These are phyloP conservation scores for Limnanthes douglasii DNA, from an alignment of 345 rosid genomes.

Conservation along the genomic window DNA sequence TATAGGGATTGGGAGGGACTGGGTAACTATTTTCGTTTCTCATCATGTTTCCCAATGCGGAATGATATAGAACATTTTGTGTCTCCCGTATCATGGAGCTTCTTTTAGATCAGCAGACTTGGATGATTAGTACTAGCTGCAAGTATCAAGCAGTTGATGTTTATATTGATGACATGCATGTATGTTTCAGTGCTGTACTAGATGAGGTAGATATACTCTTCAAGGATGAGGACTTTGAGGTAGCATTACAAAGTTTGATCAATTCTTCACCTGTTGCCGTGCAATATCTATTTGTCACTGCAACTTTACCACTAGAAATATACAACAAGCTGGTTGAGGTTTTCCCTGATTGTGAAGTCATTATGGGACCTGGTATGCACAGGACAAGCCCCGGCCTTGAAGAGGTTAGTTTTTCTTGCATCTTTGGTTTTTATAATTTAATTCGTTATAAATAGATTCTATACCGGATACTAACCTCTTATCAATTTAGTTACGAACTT, in stretches of 20 bases:
- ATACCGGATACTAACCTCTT: too few species aligned
- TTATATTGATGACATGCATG: conserved; percentile 2
- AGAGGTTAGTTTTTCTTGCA: conserved; percentile 42
- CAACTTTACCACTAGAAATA: conserved; percentile 73
- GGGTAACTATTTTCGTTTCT: too few species aligned
- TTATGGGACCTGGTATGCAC: conserved; percentile 92
- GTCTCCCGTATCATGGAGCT: neutral
- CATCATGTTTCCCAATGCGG: neutral
- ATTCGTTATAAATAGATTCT: neutral
- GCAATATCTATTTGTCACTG: conserved; percentile 86
- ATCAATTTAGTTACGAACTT: too few species aligned
- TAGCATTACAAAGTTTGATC: conserved; percentile 53
- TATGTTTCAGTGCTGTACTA: conserved; percentile 51
- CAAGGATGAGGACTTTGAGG: conserved; percentile 72
- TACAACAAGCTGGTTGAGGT: conserved; percentile 74
- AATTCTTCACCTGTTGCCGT: conserved; percentile 49
- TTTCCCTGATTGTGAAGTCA: conserved; percentile 73
- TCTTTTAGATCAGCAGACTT: too few species aligned
- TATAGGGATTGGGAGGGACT: too few species aligned
- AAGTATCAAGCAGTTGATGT: neutral
- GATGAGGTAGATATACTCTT: conserved; percentile 88
- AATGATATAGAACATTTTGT: too few species aligned
- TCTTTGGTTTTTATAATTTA: neutral
- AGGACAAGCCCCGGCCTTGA: conserved; percentile 69
- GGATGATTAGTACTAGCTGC: too few species aligned